These are phyloP conservation scores for Zygosaccharomyces siamensis DNA, from an alignment of 805 yeast species.

Conservation along the genomic window DNA sequence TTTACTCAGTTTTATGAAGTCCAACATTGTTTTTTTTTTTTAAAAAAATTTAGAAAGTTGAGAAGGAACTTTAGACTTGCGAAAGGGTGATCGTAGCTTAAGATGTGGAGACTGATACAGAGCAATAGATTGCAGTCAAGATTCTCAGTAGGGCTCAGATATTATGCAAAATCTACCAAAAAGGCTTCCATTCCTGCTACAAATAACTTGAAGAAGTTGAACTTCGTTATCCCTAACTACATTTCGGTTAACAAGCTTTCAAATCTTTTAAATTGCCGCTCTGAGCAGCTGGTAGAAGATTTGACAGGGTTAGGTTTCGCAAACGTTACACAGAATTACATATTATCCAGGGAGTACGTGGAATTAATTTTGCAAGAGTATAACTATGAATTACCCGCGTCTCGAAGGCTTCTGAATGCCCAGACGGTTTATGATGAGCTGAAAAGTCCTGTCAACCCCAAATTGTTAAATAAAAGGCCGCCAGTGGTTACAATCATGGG, in stretches of 20 bases:
- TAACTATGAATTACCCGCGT: constrained; percentile 54
- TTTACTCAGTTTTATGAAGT: constrained; percentile 1
- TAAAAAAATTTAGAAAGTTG: not conserved
- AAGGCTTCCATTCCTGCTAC: constrained; percentile 17
- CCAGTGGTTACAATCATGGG: constrained; percentile 99
- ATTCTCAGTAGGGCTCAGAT: not conserved
- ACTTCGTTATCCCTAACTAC: constrained; percentile 59
- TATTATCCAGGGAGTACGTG: constrained; percentile 82
- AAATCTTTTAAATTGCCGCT: constrained; percentile 59
- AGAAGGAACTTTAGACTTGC: not conserved
- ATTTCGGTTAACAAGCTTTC: constrained; percentile 77
- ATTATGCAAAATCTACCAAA: constrained; percentile 3
- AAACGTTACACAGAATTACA: constrained; percentile 61
- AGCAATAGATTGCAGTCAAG: not conserved
- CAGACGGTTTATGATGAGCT: constrained; percentile 56
- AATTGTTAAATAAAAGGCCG: constrained; percentile 59
- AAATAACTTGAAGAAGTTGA: constrained; percentile 12
- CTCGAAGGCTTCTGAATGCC: constrained; percentile 42
- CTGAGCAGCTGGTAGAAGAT: constrained; percentile 52
- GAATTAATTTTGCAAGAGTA: constrained; percentile 83
- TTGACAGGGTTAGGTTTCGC: constrained; percentile 71
- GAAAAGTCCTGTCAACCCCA: constrained; percentile 49
- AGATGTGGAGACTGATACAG: constrained; percentile 1
- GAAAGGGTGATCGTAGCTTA: not conserved
- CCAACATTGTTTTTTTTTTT: not conserved